Base-by-base conservation (phyloP, 768 basidiomycete species). In the Pilatotrama ljubarskyi region DNA sequence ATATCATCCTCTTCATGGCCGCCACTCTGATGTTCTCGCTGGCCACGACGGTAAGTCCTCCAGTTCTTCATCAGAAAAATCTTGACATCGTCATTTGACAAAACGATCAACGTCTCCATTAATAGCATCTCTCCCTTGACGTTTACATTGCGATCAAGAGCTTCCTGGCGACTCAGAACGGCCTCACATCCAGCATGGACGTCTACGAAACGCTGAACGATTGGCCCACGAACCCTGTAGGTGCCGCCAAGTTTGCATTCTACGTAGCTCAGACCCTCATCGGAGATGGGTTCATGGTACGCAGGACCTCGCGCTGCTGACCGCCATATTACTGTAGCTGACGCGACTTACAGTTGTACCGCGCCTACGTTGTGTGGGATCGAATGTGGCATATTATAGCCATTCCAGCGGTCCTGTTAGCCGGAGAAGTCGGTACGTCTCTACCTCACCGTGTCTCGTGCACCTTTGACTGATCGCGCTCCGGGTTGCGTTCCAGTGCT, bases 311-410 rank as follows among this genome's bases (percentile, higher is more conserved):
- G 0, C 14, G 24, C 41, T 7, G 14, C 25, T 18, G 48, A 7
- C 15, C 44, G 14, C 14, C 6, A 18, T 14, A 35, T 17, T 20
- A 8, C 14, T 9, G 35, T 36, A 1, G 32, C 8, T 17, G 26
- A 48, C 10, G 14, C 43, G 7, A 4, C 26, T 48, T 8, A 3
- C 32, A 60, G 59, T 47, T 60, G 13, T 60, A 60, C 20, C 59
- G 59, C 15, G 59, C 53, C 15, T 60, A 54, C 36, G 49, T 60
- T 37, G 52, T 60, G n/a, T 60, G 59, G 59, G 51, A 55, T 35
- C 51, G 52, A 2, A 46, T 36, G 42, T 59, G 58, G 58, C 24
- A 26, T 7, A 20, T 59, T 2, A 36, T 26, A 2, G 15, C 26
- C 4, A 17, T 46, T 2, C 58, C 58, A 0, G 15, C 18, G 15